Evolutionary conservation across 225 moss, liverwort and hornwort genomes (phyloP).

Genomic region (Bryum argenteum): DNA sequence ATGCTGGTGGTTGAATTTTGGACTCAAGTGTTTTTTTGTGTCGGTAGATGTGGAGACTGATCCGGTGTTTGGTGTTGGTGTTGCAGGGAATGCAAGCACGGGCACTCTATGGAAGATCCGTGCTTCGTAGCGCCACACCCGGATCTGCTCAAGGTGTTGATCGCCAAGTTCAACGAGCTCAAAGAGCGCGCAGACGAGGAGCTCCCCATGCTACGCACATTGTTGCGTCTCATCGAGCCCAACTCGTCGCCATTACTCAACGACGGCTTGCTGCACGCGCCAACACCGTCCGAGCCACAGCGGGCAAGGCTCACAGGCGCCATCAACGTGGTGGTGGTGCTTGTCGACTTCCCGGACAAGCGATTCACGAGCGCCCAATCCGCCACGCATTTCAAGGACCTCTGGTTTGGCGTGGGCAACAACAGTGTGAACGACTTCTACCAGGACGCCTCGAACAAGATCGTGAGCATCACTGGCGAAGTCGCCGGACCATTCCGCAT

Average conservation of each 20-base stretch:
- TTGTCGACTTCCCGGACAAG: constrained; percentile 51
- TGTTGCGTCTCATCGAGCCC: constrained; percentile 34
- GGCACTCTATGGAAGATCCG: constrained; percentile 15
- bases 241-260: constrained; percentile 20
- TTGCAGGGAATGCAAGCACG: neutral
- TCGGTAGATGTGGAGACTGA: no score
- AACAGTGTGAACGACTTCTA: constrained; percentile 56
- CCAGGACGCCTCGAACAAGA: constrained; percentile 40
- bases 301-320: constrained; percentile 32
- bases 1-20: no score
- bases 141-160: constrained; percentile 34
- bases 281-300: neutral
- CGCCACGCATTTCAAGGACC: constrained; percentile 29
- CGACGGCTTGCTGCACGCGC: constrained; percentile 35
- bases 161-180: constrained; percentile 46
- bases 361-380: constrained; percentile 25
- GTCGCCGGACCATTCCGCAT: constrained; percentile 43
- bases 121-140: constrained; percentile 58
- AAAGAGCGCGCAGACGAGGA: constrained; percentile 29
- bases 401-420: constrained; percentile 44
- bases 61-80: no score
- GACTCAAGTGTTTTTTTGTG: no score
- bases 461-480: constrained; percentile 40
- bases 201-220: constrained; percentile 34
- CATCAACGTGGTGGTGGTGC: constrained; percentile 34